A percentile compares a stretch with the other conserved stretches of the same genome.
These are phyloP conservation scores for Entonaema liquescens DNA, from an alignment of 495 filamentous ascomycete genomes.

Conservation along the genomic window DNA sequence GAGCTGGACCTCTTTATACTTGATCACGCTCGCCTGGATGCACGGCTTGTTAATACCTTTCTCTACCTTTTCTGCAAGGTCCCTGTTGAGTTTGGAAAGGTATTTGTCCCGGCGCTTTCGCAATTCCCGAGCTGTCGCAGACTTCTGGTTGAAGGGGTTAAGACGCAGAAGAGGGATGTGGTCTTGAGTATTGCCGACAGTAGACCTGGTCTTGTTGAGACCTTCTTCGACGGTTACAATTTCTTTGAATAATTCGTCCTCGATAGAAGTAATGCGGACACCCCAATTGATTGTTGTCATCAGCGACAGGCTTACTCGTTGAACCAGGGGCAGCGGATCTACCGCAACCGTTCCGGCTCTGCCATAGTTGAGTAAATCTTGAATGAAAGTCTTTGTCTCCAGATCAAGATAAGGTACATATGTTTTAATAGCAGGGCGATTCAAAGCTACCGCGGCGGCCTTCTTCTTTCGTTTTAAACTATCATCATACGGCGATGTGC, in stretches of 20 bases:
- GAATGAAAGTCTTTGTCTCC: constrained; percentile 67
- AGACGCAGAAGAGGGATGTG: constrained; percentile 69
- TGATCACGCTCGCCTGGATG: constrained; percentile 70
- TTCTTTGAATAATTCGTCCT: constrained; percentile 68
- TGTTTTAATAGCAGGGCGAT: constrained; percentile 66
- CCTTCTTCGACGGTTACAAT: constrained; percentile 70
- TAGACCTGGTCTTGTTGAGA: constrained; percentile 66
- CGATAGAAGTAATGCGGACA: constrained; percentile 62
- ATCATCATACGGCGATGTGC: constrained; percentile 69
- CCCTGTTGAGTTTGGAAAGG: constrained; percentile 59
- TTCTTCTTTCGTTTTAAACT: constrained; percentile 70
- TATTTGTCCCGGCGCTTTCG: constrained; percentile 69
- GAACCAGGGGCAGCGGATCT: constrained; percentile 69
- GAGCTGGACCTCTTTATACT: constrained; percentile 67
- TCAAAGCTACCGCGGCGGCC: constrained; percentile 69
- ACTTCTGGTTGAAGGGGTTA: constrained; percentile 63
- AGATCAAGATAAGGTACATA: constrained; percentile 69
- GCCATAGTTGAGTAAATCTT: constrained; percentile 65
- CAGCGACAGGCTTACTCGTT: constrained; percentile 64
- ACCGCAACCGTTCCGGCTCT: constrained; percentile 61
- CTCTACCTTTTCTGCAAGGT: constrained; percentile 65
- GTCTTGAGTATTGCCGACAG: constrained; percentile 70
- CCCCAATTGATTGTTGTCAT: constrained; percentile 72
- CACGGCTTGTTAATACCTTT: constrained; percentile 69
- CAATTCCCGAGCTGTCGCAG: constrained; percentile 64